These are phyloP conservation scores for Xylariaceae sp. DNA, from an alignment of 2,329 filamentous ascomycete genomes.

Conservation along the genomic window DNA sequence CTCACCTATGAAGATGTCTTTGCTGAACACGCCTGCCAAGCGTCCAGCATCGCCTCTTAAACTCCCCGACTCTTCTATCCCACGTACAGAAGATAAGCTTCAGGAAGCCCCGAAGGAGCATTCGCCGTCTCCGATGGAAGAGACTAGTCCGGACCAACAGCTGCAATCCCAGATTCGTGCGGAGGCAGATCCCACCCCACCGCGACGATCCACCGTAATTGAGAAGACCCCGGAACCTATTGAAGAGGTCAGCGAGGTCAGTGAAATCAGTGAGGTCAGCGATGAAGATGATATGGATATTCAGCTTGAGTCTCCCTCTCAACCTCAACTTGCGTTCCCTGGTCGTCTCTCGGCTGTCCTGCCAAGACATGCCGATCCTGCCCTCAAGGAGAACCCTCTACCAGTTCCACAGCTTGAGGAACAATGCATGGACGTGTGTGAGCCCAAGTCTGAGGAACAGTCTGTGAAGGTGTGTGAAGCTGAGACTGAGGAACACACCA, in stretches of 20 bases:
- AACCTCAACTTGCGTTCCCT: conserved; percentile 49
- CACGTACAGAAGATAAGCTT: conserved; percentile 17
- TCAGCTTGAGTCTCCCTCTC: conserved; percentile 42
- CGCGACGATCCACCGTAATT: conserved; percentile 2
- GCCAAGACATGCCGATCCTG: conserved; percentile 51
- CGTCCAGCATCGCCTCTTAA: conserved; percentile 41
- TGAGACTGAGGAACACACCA: neutral
- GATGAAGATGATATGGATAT: conserved; percentile 30
- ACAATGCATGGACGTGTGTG: neutral
- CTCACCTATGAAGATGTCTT: conserved; percentile 46
- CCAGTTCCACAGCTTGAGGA: conserved; percentile 17
- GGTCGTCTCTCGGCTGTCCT: conserved; percentile 55
- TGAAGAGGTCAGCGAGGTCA: conserved; percentile 17
- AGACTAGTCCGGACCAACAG: neutral
- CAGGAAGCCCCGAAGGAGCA: neutral
- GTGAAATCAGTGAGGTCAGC: neutral
- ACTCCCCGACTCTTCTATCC: conserved; percentile 27
- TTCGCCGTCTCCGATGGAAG: neutral
- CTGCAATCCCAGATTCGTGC: conserved; percentile 26
- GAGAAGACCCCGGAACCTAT: neutral
- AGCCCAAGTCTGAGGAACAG: neutral
- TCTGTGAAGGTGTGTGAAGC: neutral
- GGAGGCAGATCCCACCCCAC: conserved; percentile 24
- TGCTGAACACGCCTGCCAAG: conserved; percentile 42
- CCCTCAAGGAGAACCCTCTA: conserved; percentile 43